Percentiles rank a stretch among this genome's conserved stretches.
These are phyloP conservation scores for Xylaria longipes DNA, from an alignment of 495 filamentous ascomycete species.

Conservation along the genomic window DNA sequence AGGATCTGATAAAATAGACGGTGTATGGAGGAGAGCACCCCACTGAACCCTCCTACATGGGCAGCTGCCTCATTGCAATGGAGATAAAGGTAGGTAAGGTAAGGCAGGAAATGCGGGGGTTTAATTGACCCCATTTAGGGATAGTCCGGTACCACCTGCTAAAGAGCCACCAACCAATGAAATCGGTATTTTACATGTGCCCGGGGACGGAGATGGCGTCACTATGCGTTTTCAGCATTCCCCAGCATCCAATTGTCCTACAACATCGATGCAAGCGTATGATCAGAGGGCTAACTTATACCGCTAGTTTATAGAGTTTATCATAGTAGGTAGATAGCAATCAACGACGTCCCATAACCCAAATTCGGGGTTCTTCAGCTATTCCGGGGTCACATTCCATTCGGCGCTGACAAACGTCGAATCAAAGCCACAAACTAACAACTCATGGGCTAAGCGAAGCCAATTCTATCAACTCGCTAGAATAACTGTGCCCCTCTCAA, in stretches of 20 bases:
- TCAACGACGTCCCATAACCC: too few relatives aligned
- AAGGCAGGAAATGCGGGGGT: conserved; percentile 11
- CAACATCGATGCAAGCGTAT: not conserved
- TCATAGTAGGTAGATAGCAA: too few relatives aligned
- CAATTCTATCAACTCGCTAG: not conserved
- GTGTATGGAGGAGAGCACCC: not conserved
- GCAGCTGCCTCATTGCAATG: not conserved
- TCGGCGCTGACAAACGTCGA: not conserved
- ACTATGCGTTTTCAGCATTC: conserved; percentile 16
- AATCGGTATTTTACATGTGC: not conserved
- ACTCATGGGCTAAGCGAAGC: not conserved
- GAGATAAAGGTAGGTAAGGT: not conserved
- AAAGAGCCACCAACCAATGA: conserved; percentile 1
- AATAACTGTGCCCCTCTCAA: not conserved
- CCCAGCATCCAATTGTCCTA: not conserved
- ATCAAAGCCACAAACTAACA: conserved; percentile 1
- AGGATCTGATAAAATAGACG: not conserved
- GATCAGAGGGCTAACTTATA: not conserved
- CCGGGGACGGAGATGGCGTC: conserved; percentile 9
- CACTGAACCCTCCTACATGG: not conserved
- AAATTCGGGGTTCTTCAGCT: not conserved
- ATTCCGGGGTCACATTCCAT: not conserved
- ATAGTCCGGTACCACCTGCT: not conserved
- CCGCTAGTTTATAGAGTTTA: too few relatives aligned
- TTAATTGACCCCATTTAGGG: conserved; percentile 19